phyloP scores from a whole-genome alignment of 306 rosid species.

The Cucurbita argyrosperma region DNA sequence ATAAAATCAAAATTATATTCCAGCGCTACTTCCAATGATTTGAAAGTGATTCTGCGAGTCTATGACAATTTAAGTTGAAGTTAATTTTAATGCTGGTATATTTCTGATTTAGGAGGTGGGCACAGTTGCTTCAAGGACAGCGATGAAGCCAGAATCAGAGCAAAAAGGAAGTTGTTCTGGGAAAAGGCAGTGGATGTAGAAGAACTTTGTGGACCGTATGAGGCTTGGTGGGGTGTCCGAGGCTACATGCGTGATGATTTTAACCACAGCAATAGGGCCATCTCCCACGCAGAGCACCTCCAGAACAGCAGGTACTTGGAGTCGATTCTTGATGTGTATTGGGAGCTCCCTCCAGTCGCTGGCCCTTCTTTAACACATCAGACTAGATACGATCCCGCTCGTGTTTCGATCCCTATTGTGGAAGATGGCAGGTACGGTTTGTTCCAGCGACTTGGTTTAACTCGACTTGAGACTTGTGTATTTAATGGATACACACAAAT shows the following conservation, averaged over 20 bases:
- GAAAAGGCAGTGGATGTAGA: constrained; percentile 72
- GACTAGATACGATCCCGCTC: constrained; percentile 94
- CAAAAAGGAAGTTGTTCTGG: constrained; percentile 70
- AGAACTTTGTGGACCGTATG: constrained; percentile 88
- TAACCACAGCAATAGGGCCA: constrained; percentile 60
- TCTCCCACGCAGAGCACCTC: constrained; percentile 57
- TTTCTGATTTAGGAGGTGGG: constrained; percentile 68
- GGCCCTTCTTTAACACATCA: constrained; percentile 99
- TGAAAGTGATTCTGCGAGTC: background rate
- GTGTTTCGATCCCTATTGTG: constrained; percentile 57
- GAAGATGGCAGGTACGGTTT: constrained; percentile 88
- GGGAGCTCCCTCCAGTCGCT: constrained; percentile 97
- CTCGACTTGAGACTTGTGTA: constrained; percentile 57
- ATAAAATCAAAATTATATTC: background rate
- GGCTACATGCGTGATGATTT: constrained; percentile 84
- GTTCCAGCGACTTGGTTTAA: constrained; percentile 67
- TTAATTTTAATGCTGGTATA: background rate
- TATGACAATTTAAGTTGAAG: background rate
- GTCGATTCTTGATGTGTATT: constrained; percentile 84
- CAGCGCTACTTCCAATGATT: background rate
- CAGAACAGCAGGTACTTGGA: constrained; percentile 74
- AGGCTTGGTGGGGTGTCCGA: constrained; percentile 97
- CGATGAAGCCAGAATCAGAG: constrained; percentile 88
- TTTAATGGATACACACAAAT: constrained; percentile 97
- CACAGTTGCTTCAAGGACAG: constrained; percentile 94